Evolutionary conservation across 148 eudicot genomes (phyloP).

Genomic region (Chenopodium formosanum): DNA sequence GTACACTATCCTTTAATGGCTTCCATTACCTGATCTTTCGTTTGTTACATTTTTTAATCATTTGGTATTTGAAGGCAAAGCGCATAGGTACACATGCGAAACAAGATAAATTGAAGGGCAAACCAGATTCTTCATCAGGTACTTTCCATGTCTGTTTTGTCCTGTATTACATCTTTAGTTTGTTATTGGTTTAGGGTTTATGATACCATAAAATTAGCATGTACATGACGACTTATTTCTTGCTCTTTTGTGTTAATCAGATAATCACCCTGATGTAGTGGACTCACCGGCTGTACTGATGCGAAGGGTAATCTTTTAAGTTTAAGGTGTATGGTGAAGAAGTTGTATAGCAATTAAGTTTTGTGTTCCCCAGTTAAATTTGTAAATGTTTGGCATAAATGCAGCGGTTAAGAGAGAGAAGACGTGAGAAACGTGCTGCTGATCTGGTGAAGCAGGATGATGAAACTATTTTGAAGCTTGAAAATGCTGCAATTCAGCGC

Average conservation of each 20-base stretch:
- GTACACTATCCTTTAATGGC: not conserved
- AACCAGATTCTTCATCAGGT: slow-evolving; percentile 46
- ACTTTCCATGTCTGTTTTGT: not conserved
- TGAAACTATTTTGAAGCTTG: slow-evolving; percentile 77
- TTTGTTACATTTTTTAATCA: slow-evolving; percentile 15
- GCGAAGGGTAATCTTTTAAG: slow-evolving; percentile 60
- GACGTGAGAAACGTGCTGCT: slow-evolving; percentile 81
- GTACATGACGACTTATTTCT: slow-evolving; percentile 1
- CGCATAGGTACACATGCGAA: slow-evolving; percentile 39
- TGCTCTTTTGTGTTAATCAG: slow-evolving; percentile 37
- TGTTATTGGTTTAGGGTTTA: slow-evolving; percentile 1
- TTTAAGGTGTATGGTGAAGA: not conserved
- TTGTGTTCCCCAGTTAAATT: slow-evolving; percentile 13
- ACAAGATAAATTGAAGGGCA: slow-evolving; percentile 41
- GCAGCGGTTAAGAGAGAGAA: slow-evolving; percentile 76
- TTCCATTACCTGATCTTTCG: not conserved
- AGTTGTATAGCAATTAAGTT: slow-evolving; percentile 12
- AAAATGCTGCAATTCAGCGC: slow-evolving; percentile 91
- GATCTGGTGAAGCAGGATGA: slow-evolving; percentile 76
- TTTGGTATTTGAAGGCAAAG: slow-evolving; percentile 36
- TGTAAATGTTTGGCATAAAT: slow-evolving; percentile 19
- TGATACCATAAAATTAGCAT: not conserved
- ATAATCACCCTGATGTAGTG: slow-evolving; percentile 42
- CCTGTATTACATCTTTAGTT: slow-evolving; percentile 30
- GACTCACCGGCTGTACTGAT: slow-evolving; percentile 64